Evolutionary conservation across 106 monocot genomes (phyloP).

Genomic region (Narthecium ossifragum): DNA sequence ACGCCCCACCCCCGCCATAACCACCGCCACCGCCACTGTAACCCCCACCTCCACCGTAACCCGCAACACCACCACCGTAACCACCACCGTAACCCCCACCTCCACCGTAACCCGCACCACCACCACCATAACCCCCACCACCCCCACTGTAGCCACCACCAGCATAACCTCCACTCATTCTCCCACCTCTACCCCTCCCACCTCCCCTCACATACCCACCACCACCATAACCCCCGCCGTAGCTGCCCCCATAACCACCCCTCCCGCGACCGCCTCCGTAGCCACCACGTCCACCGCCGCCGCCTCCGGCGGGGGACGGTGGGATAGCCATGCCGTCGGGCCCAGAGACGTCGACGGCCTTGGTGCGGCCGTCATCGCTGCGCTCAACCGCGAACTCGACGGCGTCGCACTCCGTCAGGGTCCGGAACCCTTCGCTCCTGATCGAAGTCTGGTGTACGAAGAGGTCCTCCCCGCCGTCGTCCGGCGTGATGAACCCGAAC

Average conservation of each 20-base stretch:
- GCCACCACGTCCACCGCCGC: background rate
- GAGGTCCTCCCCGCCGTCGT: conserved; percentile 15
- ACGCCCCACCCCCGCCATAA: conserved; percentile 23
- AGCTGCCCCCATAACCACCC: conserved; percentile 1
- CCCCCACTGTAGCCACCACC: background rate
- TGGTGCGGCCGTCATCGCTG: conserved; percentile 25
- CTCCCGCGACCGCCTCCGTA: background rate
- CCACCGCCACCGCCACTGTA: conserved; percentile 13
- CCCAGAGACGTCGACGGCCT: conserved; percentile 21
- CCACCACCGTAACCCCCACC: conserved; percentile 4
- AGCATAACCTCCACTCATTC: background rate
- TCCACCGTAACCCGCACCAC: background rate
- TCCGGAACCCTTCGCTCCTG: conserved; percentile 15
- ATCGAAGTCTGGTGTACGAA: conserved; percentile 34
- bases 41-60: background rate
- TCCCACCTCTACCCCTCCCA: conserved; percentile 7
- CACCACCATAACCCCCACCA: background rate
- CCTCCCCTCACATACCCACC: conserved; percentile 2
- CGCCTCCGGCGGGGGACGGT: conserved; percentile 1
- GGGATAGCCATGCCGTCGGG: background rate
- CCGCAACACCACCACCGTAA: conserved; percentile 6
- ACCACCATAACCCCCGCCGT: background rate
- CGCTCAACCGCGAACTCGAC: conserved; percentile 34
- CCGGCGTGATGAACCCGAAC: conserved; percentile 33
- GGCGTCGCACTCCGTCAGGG: conserved; percentile 19